phyloP scores from a whole-genome alignment of 2,329 filamentous ascomycete species.

The Gnomoniopsis smithogilvyi region DNA sequence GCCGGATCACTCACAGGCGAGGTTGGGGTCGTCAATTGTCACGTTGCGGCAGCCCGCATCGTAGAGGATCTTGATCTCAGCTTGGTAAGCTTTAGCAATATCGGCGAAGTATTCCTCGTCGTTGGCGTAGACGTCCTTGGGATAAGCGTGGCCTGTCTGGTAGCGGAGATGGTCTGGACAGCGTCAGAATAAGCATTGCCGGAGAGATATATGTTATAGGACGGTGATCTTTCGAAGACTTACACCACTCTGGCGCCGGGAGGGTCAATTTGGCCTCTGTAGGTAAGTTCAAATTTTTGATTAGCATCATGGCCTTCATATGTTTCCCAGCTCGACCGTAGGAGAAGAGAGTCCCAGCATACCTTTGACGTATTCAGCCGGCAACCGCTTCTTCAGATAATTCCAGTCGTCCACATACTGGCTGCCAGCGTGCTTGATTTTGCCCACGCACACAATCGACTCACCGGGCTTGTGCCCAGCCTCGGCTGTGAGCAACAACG shows the following conservation, averaged over 20 bases:
- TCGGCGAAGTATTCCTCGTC: conserved; percentile 49
- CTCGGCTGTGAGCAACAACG: conserved; percentile 28
- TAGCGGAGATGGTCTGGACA: conserved; percentile 45
- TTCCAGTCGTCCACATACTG: conserved; percentile 41
- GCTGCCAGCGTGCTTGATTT: conserved; percentile 43
- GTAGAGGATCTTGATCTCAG: conserved; percentile 45
- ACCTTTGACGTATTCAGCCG: conserved; percentile 54
- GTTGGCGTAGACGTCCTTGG: conserved; percentile 42
- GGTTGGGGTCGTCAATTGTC: conserved; percentile 62
- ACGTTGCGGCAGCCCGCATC: conserved; percentile 48
- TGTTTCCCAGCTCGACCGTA: neutral
- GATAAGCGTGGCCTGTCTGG: conserved; percentile 45
- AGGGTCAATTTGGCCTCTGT: conserved; percentile 61
- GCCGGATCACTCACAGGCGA: conserved; percentile 35
- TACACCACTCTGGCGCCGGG: conserved; percentile 58
- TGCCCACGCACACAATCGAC: conserved; percentile 42
- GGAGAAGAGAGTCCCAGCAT: neutral
- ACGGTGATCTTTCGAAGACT: too few relatives aligned
- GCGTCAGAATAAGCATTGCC: too few relatives aligned
- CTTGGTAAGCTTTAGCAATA: conserved; percentile 47
- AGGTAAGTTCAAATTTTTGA: neutral
- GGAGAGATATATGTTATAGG: too few relatives aligned
- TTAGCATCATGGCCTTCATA: neutral
- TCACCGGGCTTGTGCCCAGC: conserved; percentile 45
- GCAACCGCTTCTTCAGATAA: conserved; percentile 43